Base-by-base conservation (phyloP, 1,139 yeast genomes). In the Geotrichum phurueaensis region DNA sequence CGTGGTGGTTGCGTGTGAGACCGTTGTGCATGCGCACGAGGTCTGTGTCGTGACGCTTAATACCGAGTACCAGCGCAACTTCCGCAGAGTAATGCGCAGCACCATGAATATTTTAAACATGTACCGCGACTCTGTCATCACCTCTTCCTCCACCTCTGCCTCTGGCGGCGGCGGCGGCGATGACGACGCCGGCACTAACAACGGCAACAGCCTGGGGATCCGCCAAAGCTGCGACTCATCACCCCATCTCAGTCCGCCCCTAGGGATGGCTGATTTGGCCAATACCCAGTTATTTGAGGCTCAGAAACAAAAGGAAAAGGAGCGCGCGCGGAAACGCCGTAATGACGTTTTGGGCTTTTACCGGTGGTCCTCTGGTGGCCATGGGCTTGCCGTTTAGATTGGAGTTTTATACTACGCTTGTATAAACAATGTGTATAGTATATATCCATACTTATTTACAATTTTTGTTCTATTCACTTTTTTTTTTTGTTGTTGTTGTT, bases 21-120 rank as follows among this genome's bases (percentile, higher is more conserved):
- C 70, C 3, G 65, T 72, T 43, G 73, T 72, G 1, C 68, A 73
- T 18, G 75, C 75, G 12, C 75, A 72, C 56, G 75, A 72, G 56
- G 74, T 70, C 29, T 70, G 74, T 52, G 69, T 71, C 51, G 73
- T 69, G 13, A 72, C 75, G 5, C 64, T 72, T 20, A 70, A 69
- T 57, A 72, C 75, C 1, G 73, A 71, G 58, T 72, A 72, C 54
- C 75, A 71, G 63, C 66, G 74, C 23, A 71, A 70, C 53, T 71
- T 71, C 61, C 56, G 75, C 31, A 63, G 68, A 10, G 68, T 71
- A 22, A 68, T 71, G 70, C 64, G 74, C 5, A 68, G 71, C 36
- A 70, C 71, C 45, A 68, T 66, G 33, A 71, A 72, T 50, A 63
- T 72, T 18, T 61, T 72, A 27, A 74, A 71, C 51, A 43, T 74